Percentiles rank a stretch among this genome's conserved stretches.
phyloP scores from a whole-genome alignment of 2,329 filamentous ascomycete species.

The Curvularia verruculosa region DNA sequence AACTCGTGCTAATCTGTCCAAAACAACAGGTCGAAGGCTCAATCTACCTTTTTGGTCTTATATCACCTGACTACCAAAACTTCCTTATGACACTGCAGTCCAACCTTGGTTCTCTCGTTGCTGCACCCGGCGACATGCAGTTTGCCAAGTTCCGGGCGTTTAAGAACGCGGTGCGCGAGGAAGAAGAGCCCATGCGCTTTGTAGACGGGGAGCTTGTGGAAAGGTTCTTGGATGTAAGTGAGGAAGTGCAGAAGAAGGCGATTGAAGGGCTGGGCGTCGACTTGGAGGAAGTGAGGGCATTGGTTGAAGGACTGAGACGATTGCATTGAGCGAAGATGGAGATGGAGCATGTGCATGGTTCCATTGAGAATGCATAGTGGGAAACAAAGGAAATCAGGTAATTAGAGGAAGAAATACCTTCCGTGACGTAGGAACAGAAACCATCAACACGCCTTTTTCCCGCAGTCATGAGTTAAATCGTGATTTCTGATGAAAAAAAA shows the following conservation, averaged over 20 bases:
- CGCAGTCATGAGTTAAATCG: neutral
- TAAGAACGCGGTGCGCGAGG: conserved; percentile 71
- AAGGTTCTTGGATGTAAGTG: conserved; percentile 74
- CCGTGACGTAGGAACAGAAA: neutral
- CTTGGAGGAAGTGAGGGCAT: conserved; percentile 64
- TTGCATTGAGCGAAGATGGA: conserved; percentile 44
- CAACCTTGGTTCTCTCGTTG: conserved; percentile 69
- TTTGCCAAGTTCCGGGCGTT: conserved; percentile 86
- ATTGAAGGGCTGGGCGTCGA: conserved; percentile 61
- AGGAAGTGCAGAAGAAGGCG: conserved; percentile 62
- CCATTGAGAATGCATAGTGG: neutral
- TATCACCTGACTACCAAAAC: conserved; percentile 74
- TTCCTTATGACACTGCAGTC: conserved; percentile 82
- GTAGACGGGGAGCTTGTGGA: conserved; percentile 93
- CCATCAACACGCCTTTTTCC: neutral
- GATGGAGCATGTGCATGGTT: neutral
- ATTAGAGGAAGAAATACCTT: neutral
- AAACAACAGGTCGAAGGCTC: conserved; percentile 83
- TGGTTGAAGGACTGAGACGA: conserved; percentile 62
- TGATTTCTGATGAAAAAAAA: neutral
- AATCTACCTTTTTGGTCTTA: conserved; percentile 86
- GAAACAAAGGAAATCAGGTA: neutral
- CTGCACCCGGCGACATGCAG: conserved; percentile 72
- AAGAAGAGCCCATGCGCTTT: conserved; percentile 81
- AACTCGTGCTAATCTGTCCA: conserved; percentile 16